Conservation (phyloP, 2,329 filamentous ascomycete species). For the Diaporthe aspalathi region DNA sequence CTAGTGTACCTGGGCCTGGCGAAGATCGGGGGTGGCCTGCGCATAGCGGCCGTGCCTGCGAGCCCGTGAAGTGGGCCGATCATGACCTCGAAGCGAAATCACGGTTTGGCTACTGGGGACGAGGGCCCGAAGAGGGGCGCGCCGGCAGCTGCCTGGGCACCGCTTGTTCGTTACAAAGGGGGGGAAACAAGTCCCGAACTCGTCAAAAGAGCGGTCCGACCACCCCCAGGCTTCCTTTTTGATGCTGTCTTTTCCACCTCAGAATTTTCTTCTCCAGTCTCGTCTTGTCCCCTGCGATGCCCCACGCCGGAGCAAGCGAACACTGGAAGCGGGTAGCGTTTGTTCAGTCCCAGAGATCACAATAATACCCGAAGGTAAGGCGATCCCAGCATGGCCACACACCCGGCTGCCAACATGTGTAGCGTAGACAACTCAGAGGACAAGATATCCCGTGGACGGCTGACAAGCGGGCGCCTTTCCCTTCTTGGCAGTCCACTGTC, state of each 20-base stretch:
- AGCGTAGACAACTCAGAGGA: conserved; percentile 1
- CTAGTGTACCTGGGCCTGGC: conserved; percentile 12
- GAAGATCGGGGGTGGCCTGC: conserved; percentile 14
- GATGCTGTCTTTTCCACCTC: background rate
- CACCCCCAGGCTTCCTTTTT: background rate
- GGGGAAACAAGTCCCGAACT: background rate
- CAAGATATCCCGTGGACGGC: background rate
- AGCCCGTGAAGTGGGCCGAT: conserved; percentile 20
- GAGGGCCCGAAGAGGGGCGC: too few relatives aligned
- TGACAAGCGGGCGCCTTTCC: conserved; percentile 21
- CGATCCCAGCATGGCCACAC: background rate
- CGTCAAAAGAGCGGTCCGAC: conserved; percentile 15
- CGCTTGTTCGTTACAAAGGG: background rate
- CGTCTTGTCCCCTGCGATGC: background rate
- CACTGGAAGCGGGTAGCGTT: conserved; percentile 3
- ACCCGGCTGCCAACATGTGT: background rate
- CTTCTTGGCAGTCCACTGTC: conserved; percentile 1
- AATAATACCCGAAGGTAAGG: conserved; percentile 13
- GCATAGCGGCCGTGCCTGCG: background rate
- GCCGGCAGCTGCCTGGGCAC: conserved; percentile 1
- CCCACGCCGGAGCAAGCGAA: conserved; percentile 19
- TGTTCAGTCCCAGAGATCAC: conserved; percentile 8
- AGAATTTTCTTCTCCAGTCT: background rate
- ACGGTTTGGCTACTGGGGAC: conserved; percentile 4
- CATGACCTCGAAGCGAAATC: conserved; percentile 28